A percentile compares a stretch with the other conserved stretches of the same genome.
phyloP scores from a whole-genome alignment of 2,329 filamentous ascomycete species.

The Chrysoporthe cubensis region DNA sequence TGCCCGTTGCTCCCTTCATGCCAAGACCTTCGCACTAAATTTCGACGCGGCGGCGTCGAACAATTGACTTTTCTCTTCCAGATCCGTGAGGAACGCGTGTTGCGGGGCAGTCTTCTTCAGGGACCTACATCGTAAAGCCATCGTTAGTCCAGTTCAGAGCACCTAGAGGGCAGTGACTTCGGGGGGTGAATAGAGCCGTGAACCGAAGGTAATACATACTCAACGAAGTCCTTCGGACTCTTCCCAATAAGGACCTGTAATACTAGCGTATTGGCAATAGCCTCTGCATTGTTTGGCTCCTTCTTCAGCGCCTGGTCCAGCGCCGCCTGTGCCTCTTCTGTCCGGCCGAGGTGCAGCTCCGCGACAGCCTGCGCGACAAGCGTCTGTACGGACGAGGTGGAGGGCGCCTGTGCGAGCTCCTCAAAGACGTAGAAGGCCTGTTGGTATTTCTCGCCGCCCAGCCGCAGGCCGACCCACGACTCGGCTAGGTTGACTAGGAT shows the following conservation, averaged over 20 bases:
- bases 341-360: conserved; percentile 85
- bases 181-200: neutral
- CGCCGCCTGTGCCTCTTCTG: conserved; percentile 87
- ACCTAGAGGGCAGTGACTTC: neutral
- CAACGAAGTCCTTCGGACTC: conserved; percentile 63
- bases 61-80: conserved; percentile 82
- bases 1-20: conserved; percentile 41
- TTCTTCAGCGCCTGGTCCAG: conserved; percentile 78
- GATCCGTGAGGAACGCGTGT: conserved; percentile 73
- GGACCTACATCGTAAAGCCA: conserved; percentile 43
- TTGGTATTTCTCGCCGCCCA: conserved; percentile 94
- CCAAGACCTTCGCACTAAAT: conserved; percentile 81
- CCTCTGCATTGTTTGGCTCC: conserved; percentile 71
- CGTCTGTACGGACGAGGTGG: conserved; percentile 74
- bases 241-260: conserved; percentile 78
- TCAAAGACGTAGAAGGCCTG: conserved; percentile 97
- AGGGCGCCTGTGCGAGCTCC: conserved; percentile 86
- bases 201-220: conserved; percentile 51
- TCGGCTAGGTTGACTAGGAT: conserved; percentile 92
- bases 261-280: conserved; percentile 83
- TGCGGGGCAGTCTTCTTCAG: conserved; percentile 64
- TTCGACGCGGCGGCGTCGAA: conserved; percentile 88
- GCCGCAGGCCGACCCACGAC: conserved; percentile 88
- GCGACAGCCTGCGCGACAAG: conserved; percentile 88
- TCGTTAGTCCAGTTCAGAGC: neutral